Base-by-base conservation (phyloP, 2,329 filamentous ascomycete species). In the Hypoxylon sp. region DNA sequence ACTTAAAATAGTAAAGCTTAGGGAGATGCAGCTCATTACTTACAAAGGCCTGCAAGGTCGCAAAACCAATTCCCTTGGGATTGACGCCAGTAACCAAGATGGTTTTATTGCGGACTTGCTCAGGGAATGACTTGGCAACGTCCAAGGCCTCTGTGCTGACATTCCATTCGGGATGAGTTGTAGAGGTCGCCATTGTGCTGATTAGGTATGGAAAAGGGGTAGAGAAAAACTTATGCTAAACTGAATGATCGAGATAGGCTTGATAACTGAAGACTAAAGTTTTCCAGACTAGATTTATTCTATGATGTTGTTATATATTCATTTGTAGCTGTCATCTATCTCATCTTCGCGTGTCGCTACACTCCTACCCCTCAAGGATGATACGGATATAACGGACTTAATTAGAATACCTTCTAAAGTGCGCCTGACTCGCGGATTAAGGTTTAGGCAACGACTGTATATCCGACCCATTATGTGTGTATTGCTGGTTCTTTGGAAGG, bases 41-140 rank as follows among this genome's bases (percentile, higher is more conserved):
- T 62, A 72, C 72, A 49, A 74, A 68, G 7, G 67, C 69, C 45
- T 73, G 59, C 1, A 65, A 65, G 2, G 69, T 69, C 3, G 65
- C 34, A 43, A 67, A 72, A 1, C 70, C 71, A 31, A 74, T 66
- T 4, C 70, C 70, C 4, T 42, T 55, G 7, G 50, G 63, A 41
- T 73, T 73, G 7, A 68, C 68, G 15, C 72, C 72, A 0, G 72
- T 74, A 3, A 69, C 57, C 3, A 70, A 32, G 5, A 70, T 61
- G 4, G 69, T 73, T 61, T 72, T 76, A 16, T 69, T 71, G 4
- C 44, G 60, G 50, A 76, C 64, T 1, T 38, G 46, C 4, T 65
- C 59, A 6, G 63, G 56, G 42, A 75, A 75, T 11, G 65, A 64
- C 27, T 66, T 62, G 15, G 71, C 71, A 8, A 75, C 72, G 15